Conservation (phyloP, 2,329 filamentous ascomycete species). For the Talaromyces amestolkiae region DNA sequence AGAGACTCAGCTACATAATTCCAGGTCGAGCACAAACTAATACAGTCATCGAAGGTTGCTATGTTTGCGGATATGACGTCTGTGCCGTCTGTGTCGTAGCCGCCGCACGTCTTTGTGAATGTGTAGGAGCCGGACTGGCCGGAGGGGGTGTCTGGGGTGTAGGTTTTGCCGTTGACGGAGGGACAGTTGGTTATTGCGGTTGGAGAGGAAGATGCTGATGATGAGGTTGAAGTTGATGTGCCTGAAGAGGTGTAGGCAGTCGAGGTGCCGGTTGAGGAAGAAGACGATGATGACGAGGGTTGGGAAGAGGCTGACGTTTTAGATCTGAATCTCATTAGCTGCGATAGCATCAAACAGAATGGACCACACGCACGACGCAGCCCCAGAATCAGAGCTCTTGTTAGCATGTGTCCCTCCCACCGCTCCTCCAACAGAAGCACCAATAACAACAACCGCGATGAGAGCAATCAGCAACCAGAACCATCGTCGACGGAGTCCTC, state of each 20-base stretch:
- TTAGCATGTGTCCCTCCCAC: neutral
- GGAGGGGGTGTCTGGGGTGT: neutral
- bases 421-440: neutral
- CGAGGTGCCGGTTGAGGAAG: neutral
- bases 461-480: too few relatives aligned
- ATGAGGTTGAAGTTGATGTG: neutral
- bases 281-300: neutral
- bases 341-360: neutral
- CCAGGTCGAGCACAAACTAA: too few relatives aligned
- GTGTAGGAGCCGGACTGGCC: neutral
- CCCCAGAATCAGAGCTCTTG: neutral
- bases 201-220: neutral
- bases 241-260: too few relatives aligned
- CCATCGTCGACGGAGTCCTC: too few relatives aligned
- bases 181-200: neutral
- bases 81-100: too few relatives aligned
- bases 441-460: too few relatives aligned
- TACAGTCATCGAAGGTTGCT: too few relatives aligned
- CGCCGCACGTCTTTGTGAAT: too few relatives aligned
- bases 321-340: neutral
- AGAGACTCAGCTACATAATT: too few relatives aligned
- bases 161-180: neutral
- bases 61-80: too few relatives aligned
- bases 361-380: neutral
- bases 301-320: neutral